Conservation (phyloP, 371 early-diverging fungal species). For the Batrachochytrium dendrobatidis region DNA sequence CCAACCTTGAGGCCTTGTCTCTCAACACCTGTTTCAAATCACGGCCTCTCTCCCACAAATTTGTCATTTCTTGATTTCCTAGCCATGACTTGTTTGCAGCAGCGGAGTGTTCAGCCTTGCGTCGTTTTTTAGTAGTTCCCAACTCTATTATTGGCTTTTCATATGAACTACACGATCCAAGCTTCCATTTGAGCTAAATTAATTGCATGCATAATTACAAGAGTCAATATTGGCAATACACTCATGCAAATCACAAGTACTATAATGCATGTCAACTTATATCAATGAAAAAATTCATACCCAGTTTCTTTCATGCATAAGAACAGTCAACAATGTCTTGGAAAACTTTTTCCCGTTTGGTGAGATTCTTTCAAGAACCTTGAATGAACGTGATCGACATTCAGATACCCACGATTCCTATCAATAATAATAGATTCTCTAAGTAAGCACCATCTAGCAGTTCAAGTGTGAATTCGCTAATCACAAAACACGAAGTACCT, state of each 20-base stretch:
- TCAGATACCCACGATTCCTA: slow-evolving; percentile 25
- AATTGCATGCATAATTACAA: too few relatives aligned
- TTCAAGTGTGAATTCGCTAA: too few relatives aligned
- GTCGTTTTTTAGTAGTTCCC: slow-evolving; percentile 8
- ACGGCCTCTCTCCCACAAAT: slow-evolving; percentile 18
- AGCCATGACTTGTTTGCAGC: slow-evolving; percentile 14
- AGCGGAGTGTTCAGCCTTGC: slow-evolving; percentile 19
- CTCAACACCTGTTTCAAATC: slow-evolving; percentile 5
- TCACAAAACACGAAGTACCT: slow-evolving; percentile 11
- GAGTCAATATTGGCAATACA: background rate
- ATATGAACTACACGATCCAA: slow-evolving; percentile 29
- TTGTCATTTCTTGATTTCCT: slow-evolving; percentile 24
- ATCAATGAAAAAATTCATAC: slow-evolving; percentile 7
- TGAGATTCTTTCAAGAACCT: slow-evolving; percentile 16
- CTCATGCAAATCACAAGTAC: background rate
- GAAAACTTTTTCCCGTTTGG: slow-evolving; percentile 22
- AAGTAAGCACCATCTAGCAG: too few relatives aligned
- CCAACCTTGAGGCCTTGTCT: slow-evolving; percentile 4
- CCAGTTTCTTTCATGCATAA: slow-evolving; percentile 40
- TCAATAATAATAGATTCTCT: too few relatives aligned
- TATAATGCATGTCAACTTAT: background rate
- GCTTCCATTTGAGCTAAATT: slow-evolving; percentile 33
- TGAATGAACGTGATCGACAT: slow-evolving; percentile 8
- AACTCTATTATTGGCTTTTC: slow-evolving; percentile 16
- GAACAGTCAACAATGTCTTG: slow-evolving; percentile 22